Evolutionary conservation across 805 yeast genomes (phyloP), one percentile per base, ranked within the genome.

Genomic region (Metschnikowia amazonensis): DNA sequence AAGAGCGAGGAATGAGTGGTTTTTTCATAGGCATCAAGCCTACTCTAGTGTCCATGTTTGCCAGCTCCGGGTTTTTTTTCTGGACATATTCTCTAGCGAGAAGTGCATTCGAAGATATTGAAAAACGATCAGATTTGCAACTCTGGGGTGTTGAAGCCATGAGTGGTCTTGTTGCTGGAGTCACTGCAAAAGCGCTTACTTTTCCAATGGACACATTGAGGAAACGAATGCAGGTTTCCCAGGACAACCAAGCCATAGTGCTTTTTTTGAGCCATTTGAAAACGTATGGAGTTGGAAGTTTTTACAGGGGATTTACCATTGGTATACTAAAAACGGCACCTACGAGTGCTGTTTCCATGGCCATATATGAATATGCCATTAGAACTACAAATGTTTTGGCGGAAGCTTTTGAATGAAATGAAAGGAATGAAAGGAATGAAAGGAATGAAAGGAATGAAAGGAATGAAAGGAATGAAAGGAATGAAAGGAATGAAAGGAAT

Each of bases 151-250:
- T 72, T 27, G 83, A 81, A 54, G 80, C 82, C 5, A 47, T 77
- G 29, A 77, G 92, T 60, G 85, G 96, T 36, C 68, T 88, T 31
- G 41, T 80, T 0, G 96, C 97, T 0, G 98, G 97, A 0, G 70
- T 80, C 0, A 53, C 80, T 2, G 77, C 95, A 10, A 94, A 94
- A 62, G 76, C 81, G 0, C 52, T 80, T 0, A 82, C 88, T 0
- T 94, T 88, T 63, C 99, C 99, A 0, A 61, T 94, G 36, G 99
- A 94, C 62, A 80, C 95, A 0, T 60, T 90, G 2, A 72, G 97
- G 18, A 81, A 89, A 57, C 69, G 96, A 31, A 64, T 85, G 36
- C 97, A 92, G 61, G 80, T 90, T 65, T 49, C 49, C 29, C 46
- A 47, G 36, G 60, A 36, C n/a, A 34, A 16, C 13, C 46, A 59